Percentiles rank a stretch among this genome's conserved stretches.
These are phyloP conservation scores for Quercus cerris DNA, from an alignment of 306 rosid genomes.

Conservation along the genomic window DNA sequence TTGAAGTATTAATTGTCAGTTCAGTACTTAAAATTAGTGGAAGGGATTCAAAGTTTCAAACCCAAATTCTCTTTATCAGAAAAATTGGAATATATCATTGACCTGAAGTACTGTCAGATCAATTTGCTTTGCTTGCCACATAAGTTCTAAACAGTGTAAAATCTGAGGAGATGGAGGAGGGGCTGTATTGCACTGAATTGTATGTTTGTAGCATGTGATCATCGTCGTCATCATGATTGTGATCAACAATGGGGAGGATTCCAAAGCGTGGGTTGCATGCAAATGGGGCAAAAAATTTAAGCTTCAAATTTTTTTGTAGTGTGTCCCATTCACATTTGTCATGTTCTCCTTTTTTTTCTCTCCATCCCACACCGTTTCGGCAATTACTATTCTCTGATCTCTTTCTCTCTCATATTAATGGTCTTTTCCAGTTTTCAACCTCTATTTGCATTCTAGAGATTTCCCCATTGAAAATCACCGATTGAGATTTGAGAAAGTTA, in stretches of 20 bases:
- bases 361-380: slow-evolving; percentile 35
- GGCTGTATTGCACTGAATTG: too few relatives aligned
- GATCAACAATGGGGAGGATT: slow-evolving; percentile 9
- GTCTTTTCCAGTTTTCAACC: slow-evolving; percentile 1
- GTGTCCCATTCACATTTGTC: slow-evolving; percentile 44
- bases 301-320: slow-evolving; percentile 18
- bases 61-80: too few relatives aligned
- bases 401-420: slow-evolving; percentile 40
- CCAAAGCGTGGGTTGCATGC: slow-evolving; percentile 35
- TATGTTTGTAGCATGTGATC: not conserved
- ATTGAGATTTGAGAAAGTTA: not conserved
- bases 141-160: not conserved
- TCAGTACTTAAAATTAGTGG: too few relatives aligned
- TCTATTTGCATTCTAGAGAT: not conserved
- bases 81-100: too few relatives aligned
- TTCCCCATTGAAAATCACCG: not conserved
- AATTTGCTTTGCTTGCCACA: too few relatives aligned
- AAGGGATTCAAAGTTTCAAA: too few relatives aligned
- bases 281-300: slow-evolving; percentile 16
- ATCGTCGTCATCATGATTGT: not conserved
- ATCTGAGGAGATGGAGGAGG: not conserved
- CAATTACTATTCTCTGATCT: not conserved
- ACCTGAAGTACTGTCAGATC: too few relatives aligned
- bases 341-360: slow-evolving; percentile 27
- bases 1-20: too few relatives aligned